A percentile compares a stretch with the other conserved stretches of the same genome.
These are phyloP conservation scores for Gnomoniopsis smithogilvyi DNA, from an alignment of 2,329 filamentous ascomycete genomes.

Conservation along the genomic window DNA sequence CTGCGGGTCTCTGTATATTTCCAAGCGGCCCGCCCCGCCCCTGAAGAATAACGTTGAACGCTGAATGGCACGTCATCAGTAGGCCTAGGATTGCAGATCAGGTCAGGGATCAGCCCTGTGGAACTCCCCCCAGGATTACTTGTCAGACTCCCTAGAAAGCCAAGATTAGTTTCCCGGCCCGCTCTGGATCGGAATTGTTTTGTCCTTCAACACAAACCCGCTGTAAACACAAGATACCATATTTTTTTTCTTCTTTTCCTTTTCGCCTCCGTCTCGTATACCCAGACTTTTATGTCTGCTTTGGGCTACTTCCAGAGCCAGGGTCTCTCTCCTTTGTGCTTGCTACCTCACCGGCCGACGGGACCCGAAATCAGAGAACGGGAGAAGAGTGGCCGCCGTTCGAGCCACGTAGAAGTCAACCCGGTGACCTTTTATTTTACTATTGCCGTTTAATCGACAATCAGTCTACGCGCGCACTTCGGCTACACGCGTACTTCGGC, in stretches of 20 bases:
- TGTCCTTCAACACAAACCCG: neutral
- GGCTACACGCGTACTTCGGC: neutral
- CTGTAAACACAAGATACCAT: neutral
- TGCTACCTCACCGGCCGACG: neutral
- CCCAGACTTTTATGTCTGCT: neutral
- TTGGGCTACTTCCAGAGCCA: conserved; percentile 8
- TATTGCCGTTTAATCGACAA: neutral
- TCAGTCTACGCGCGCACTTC: neutral
- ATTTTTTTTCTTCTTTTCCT: neutral
- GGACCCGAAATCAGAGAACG: neutral
- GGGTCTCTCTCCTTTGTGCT: conserved; percentile 1
- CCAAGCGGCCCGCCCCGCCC: too few species aligned
- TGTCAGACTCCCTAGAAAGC: too few species aligned
- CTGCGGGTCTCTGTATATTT: too few species aligned
- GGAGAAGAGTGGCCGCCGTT: neutral
- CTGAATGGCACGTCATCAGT: conserved; percentile 10
- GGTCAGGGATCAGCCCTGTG: conserved; percentile 10
- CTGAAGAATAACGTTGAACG: neutral
- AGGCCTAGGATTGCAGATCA: neutral
- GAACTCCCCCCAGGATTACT: neutral
- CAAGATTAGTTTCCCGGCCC: too few species aligned
- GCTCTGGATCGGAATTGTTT: too few species aligned
- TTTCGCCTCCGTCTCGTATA: neutral
- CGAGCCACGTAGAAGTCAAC: neutral
- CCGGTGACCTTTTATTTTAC: neutral